Base-by-base conservation (phyloP, 306 rosid species). In the Rosa persica region DNA sequence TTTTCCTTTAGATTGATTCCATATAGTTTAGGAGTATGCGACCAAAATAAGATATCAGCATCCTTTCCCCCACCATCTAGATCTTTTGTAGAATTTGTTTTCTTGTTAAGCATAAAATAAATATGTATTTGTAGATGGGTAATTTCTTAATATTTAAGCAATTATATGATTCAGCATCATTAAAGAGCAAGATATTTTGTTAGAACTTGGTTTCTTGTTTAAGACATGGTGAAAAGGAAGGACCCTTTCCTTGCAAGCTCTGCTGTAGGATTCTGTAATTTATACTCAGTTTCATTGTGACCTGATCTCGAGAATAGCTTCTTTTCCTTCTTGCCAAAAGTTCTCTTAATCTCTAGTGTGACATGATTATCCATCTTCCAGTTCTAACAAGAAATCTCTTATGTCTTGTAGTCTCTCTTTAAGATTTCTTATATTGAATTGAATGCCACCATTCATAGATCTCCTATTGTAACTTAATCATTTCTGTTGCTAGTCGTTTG, bases 331-430 rank as follows among this genome's bases (percentile, higher is more conserved):
- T 64, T 65, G 30, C 39, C 49, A n/a, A 64, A 25, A 48, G 54
- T 10, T 81, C n/a, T 30, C 13, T 3, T 23, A 69, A 34, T 52
- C 72, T 19, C 60, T 38, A 36, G 58, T 65, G n/a, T 38, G 76
- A 42, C 60, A 25, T 60, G 39, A 51, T 60, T 49, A 39, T 38
- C 65, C 36, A 73, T 72, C 73, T 76, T 64, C 81, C 73, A 23
- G 58, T n/a, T 64, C 76, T 27, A 52, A 73, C 38, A 65, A 61
- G 70, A 65, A 46, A 77, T 19, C 72, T 70, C 52, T 22, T 5
- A 54, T 78, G 30, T 17, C 58, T 49, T 72, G 54, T 70, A 43
- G 19, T 68, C 25, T 76, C 36, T 46, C 60, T 17, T 67, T 54
- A 51, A 66, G 43, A 72, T 16, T 13, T 71, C 10, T 43, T 52